Evolutionary conservation across 108 stramenopile genomes (phyloP), one percentile per base, ranked within the genome.

Genomic region (Cyclotella atomus): DNA sequence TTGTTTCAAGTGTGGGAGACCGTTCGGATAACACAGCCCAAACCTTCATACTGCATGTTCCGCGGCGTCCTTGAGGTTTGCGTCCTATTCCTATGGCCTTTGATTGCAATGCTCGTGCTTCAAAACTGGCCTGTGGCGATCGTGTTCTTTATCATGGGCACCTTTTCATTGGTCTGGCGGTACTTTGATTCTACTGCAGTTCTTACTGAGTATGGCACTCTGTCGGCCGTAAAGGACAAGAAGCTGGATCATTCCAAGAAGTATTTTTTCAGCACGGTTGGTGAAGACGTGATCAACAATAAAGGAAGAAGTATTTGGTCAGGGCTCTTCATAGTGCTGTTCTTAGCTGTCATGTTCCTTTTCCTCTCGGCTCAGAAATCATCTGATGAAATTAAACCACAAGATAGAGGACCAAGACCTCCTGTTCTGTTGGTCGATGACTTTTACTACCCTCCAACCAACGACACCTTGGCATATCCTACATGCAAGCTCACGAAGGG

Each of bases 1-100:
- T 16, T 65, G 29, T 81, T 80, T 70, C 79, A 83, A 27, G 83
- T 91, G 21, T 75, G 72, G 85, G 85, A 91, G 72, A 59, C 38
- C 5, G 73, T 74, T 2, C 59, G 70, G 20, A 69, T 86, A 12
- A 78, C 76, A 0, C 55, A 83, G 46, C 81, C 90, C 20, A 84
- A 83, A 15, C 59, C 45, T n/a, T 56, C 60, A 47, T 77, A 81
- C 24, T 88, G 88, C 65, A 87, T 80, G 57, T 23, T 69, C 6
- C 56, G 75, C 38, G 66, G 86, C 23, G 28, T 56, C 0, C 12
- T 87, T 36, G 88, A 91, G 77, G 34, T 87, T 25, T 10, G 53
- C 21, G 52, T 91, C 34, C 59, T 87, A n/a, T 86, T 86, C 62
- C 10, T 87, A 0, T 87, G 73, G 63, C 90, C 90, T 14, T 47